phyloP scores from a whole-genome alignment of 2,329 filamentous ascomycete species.

The Coleophoma crateriformis region DNA sequence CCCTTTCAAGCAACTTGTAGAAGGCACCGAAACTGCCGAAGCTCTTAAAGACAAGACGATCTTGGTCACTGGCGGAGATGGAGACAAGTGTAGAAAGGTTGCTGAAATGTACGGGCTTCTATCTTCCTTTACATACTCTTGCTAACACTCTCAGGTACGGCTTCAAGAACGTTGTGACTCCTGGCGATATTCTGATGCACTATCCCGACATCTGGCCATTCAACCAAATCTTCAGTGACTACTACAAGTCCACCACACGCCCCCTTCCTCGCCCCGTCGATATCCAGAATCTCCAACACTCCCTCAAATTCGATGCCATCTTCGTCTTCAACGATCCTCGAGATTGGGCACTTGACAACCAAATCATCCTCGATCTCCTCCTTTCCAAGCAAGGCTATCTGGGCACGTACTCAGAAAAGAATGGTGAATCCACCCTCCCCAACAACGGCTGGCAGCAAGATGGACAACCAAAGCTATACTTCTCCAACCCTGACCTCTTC shows the following conservation, averaged over 20 bases:
- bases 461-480: slow-evolving; percentile 75
- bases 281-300: slow-evolving; percentile 34
- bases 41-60: slow-evolving; percentile 60
- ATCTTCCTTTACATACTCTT: not conserved
- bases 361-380: slow-evolving; percentile 78
- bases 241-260: slow-evolving; percentile 51
- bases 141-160: slow-evolving; percentile 47
- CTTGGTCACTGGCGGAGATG: slow-evolving; percentile 60
- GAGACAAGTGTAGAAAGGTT: slow-evolving; percentile 42
- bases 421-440: slow-evolving; percentile 57
- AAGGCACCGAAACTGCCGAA: slow-evolving; percentile 46
- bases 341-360: slow-evolving; percentile 89
- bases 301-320: slow-evolving; percentile 79
- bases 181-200: slow-evolving; percentile 73
- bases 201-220: slow-evolving; percentile 81
- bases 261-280: slow-evolving; percentile 47
- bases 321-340: slow-evolving; percentile 94
- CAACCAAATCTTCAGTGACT: slow-evolving; percentile 55
- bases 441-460: slow-evolving; percentile 80
- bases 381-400: slow-evolving; percentile 73
- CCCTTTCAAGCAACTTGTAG: slow-evolving; percentile 69
- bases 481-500: slow-evolving; percentile 83
- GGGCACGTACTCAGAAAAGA: slow-evolving; percentile 72
- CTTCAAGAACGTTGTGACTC: slow-evolving; percentile 77
- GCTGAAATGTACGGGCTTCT: slow-evolving; percentile 47